phyloP scores from a whole-genome alignment of 306 rosid genomes.

The Boehmeria nivea region DNA sequence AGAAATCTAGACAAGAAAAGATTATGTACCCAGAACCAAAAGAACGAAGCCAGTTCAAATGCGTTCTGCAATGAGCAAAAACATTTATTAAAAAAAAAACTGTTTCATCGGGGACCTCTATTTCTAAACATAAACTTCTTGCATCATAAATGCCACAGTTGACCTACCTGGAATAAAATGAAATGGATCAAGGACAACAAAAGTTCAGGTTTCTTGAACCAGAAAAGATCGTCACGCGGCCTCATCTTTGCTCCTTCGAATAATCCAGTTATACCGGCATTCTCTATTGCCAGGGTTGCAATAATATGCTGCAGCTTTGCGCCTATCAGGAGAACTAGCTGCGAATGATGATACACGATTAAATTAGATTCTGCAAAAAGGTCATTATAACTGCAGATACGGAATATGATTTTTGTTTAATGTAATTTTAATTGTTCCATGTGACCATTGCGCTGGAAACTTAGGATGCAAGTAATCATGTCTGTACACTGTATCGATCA shows the following conservation, averaged over 20 bases:
- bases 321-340: conserved; percentile 97
- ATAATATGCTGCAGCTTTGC: conserved; percentile 85
- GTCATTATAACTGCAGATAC: too few species aligned
- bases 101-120: too few species aligned
- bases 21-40: conserved; percentile 94
- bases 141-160: conserved; percentile 18
- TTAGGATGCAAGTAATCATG: too few species aligned
- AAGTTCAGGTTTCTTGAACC: conserved; percentile 95
- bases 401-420: too few species aligned
- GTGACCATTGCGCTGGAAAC: too few species aligned
- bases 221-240: conserved; percentile 95
- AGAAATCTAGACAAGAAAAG: conserved; percentile 20
- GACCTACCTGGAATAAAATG: conserved; percentile 97
- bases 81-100: too few species aligned
- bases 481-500: too few species aligned
- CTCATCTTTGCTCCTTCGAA: conserved; percentile 59
- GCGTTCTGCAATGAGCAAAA: conserved; percentile 63
- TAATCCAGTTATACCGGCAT: conserved; percentile 60
- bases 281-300: conserved; percentile 90
- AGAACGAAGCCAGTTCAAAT: conserved; percentile 93
- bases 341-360: conserved; percentile 21
- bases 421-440: too few species aligned
- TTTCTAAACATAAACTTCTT: too few species aligned
- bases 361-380: conserved; percentile 6
- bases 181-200: conserved; percentile 88